Base-by-base conservation (phyloP, 1,139 yeast genomes). In the Chernovozyma sophiae-reginae region DNA sequence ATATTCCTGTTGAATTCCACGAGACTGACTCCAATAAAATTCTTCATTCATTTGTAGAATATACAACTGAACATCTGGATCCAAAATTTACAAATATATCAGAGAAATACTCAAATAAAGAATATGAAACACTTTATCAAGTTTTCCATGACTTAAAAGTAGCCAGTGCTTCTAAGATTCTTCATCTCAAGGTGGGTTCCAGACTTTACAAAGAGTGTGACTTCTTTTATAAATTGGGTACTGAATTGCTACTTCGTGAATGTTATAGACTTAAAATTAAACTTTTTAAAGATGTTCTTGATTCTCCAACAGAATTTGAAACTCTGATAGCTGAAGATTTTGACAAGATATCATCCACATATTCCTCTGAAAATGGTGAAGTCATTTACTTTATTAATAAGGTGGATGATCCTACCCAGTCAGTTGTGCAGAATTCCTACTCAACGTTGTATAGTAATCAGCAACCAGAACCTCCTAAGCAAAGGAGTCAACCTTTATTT, bases 131-230 rank as follows among this genome's bases (percentile, higher is more conserved):
- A 0, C 64, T 81, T 8, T 82, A 80, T 48, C 62, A 62, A 32
- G 49, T 87, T 12, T 86, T 74, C 51, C 92, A 84, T 52, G 97
- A 90, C 56, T 57, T 90, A 41, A 84, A 79, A 48, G 62, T 82
- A 14, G 81, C 84, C 0, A 67, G 82, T 30, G 73, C 79, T 8
- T 53, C 72, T 19, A 62, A 71, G 25, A 68, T 84, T 17, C 64
- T 66, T 26, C 60, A 66, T 35, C 62, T 68, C 39, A 69, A 72
- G 18, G 69, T 80, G 24, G 89, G 87, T 2, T 64, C 81, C n/a
- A 53, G 62, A 17, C 60, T 60, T 12, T 89, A 89, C 53, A 62
- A 61, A 16, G 68, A 72, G 45, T 65, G 83, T 30, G 92, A 86
- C 55, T 73, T 72, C 39, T 82, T 84, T 49, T 87, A 79, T 63